Percentiles rank a stretch among this genome's conserved stretches.
Conservation (phyloP, 1,139 yeast genomes). For the Taiozyma sp. region DNA sequence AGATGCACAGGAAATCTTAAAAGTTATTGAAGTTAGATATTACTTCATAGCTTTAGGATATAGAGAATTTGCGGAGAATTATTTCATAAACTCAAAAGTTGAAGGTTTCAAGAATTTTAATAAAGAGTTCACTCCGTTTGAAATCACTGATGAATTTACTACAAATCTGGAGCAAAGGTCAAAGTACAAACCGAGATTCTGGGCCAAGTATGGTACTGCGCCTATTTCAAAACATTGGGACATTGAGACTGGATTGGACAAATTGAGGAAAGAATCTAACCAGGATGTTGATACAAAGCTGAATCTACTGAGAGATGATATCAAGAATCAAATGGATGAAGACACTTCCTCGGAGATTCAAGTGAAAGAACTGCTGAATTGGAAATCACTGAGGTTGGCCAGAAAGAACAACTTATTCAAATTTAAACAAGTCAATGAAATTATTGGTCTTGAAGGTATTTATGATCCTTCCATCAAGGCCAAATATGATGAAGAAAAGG, state of each 20-base stretch:
- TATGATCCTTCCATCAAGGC: slow-evolving; percentile 15
- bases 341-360: neutral
- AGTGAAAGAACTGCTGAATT: slow-evolving; percentile 13
- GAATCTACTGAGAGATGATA: slow-evolving; percentile 2
- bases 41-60: neutral
- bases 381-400: slow-evolving; percentile 21
- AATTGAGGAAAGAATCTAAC: slow-evolving; percentile 7
- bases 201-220: slow-evolving; percentile 21
- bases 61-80: slow-evolving; percentile 5
- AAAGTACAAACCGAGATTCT: slow-evolving; percentile 11
- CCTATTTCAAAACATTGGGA: slow-evolving; percentile 21
- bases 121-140: slow-evolving; percentile 1
- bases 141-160: slow-evolving; percentile 4
- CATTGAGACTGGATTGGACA: slow-evolving; percentile 14
- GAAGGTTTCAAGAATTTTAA: slow-evolving; percentile 6
- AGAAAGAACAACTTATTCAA: slow-evolving; percentile 14
- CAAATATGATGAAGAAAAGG: slow-evolving; percentile 7
- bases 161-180: slow-evolving; percentile 4
- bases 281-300: neutral
- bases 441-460: slow-evolving; percentile 20
- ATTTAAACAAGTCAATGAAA: slow-evolving; percentile 17
- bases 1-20: slow-evolving; percentile 1
- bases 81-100: slow-evolving; percentile 5
- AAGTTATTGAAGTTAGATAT: slow-evolving; percentile 5
- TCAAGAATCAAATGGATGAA: neutral